Evolutionary conservation across 1,284 basidiomycete species (phyloP), one percentile per base, ranked within the genome.

Genomic region (Rhodotorula sp.): DNA sequence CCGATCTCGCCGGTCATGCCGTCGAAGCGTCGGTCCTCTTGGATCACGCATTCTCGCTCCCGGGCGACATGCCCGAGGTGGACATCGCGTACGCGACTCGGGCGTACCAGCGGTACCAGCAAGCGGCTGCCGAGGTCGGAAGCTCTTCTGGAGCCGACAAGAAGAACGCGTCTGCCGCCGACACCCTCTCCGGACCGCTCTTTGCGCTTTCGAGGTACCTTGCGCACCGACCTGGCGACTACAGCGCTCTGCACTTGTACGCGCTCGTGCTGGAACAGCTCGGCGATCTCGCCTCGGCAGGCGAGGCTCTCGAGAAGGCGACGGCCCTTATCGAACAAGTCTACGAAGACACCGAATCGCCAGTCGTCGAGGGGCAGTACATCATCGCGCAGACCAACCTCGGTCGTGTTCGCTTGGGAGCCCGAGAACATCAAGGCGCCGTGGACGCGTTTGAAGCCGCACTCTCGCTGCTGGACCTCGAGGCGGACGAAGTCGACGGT

Each of bases 321-420:
- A 90, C 92, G 7, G 73, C 82, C 1, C 84, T 95, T 20, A 84
- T 99, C 31, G 97, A 99, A 81, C 85, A 88, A 3, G 85, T 87
- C 46, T 99, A 97, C 81, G 97, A 99, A 80, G 87, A 89, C 64
- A 87, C 87, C 2, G 97, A 99, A 80, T 90, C 91, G 63, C 79
- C 87, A 0, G 82, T 85, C 26, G 87, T 92, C 23, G 96, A 97
- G 80, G 83, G 85, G 39, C 88, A 87, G 71, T 99, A 91, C 80
- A 88, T 88, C 12, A 87, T 94, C 47, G 92, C 94, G 0, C 90
- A 93, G 71, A 84, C 87, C 49, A 97, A 92, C 73, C 83, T 94
- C 12, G 97, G 90, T 0, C 87, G 97, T 23, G 82, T 97, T 34
- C 85, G 87, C 18, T 83, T 97, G 16, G 84, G 89, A 0, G 79